These are phyloP conservation scores for Capsicum rhomboideum DNA, from an alignment of 257 asterid species.

Conservation along the genomic window DNA sequence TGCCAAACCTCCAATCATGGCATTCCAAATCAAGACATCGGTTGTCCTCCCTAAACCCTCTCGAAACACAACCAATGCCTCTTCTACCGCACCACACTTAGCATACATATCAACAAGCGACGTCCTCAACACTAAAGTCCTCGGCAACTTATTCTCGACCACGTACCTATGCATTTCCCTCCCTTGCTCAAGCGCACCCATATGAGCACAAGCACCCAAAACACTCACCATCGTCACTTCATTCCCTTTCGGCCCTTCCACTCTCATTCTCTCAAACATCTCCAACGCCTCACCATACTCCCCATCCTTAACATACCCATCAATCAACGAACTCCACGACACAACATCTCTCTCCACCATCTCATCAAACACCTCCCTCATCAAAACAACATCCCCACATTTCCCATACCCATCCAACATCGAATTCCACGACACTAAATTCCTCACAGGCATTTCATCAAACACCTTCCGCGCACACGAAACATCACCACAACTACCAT, in stretches of 20 bases:
- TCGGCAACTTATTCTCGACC: slow-evolving; percentile 32
- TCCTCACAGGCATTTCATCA: slow-evolving; percentile 49
- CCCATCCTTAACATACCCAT: slow-evolving; percentile 68
- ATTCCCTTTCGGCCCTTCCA: slow-evolving; percentile 30
- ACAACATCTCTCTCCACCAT: slow-evolving; percentile 64
- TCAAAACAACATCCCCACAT: slow-evolving; percentile 40
- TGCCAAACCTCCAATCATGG: slow-evolving; percentile 79
- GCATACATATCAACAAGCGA: slow-evolving; percentile 76
- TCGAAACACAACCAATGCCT: slow-evolving; percentile 50
- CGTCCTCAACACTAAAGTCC: slow-evolving; percentile 46
- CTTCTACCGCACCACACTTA: slow-evolving; percentile 64
- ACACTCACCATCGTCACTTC: slow-evolving; percentile 79
- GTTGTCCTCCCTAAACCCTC: slow-evolving; percentile 23
- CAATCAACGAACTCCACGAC: slow-evolving; percentile 83
- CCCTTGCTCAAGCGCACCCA: slow-evolving; percentile 72
- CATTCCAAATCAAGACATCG: slow-evolving; percentile 60
- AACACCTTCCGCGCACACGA: slow-evolving; percentile 47
- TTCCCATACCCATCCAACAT: slow-evolving; percentile 69
- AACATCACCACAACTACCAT: slow-evolving; percentile 36
- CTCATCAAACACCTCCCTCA: slow-evolving; percentile 49
- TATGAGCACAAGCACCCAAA: slow-evolving; percentile 65
- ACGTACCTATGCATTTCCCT: slow-evolving; percentile 42
- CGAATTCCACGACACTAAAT: slow-evolving; percentile 68
- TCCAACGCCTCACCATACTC: slow-evolving; percentile 34
- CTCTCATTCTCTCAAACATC: slow-evolving; percentile 39